Percentiles rank a stretch among this genome's conserved stretches.
These are phyloP conservation scores for Dictyostelium purpureum DNA, from an alignment of 78 protist genomes.

Conservation along the genomic window DNA sequence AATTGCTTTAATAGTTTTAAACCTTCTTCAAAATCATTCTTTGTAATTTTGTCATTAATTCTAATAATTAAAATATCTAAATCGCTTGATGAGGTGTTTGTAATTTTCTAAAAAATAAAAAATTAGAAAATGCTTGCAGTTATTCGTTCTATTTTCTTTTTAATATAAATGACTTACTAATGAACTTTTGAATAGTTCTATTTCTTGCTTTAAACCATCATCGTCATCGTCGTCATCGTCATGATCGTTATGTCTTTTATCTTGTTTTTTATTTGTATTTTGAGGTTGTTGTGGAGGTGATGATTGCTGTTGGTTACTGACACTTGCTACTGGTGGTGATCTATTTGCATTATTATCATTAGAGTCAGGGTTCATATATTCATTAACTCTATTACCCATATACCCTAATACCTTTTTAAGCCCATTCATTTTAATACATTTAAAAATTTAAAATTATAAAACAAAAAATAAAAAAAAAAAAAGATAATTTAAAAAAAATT, in stretches of 20 bases:
- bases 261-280: neutral
- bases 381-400: neutral
- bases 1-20: conserved; percentile 38
- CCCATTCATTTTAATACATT: neutral
- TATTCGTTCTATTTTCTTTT: neutral
- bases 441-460: too few relatives aligned
- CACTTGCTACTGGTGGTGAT: neutral
- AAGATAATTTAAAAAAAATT: too few relatives aligned
- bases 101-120: conserved; percentile 7
- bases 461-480: too few relatives aligned
- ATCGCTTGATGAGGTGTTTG: conserved; percentile 25
- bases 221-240: conserved; percentile 7
- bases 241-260: neutral
- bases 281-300: conserved; percentile 2
- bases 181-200: conserved; percentile 13
- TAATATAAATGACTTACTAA: neutral
- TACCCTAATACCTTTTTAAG: neutral
- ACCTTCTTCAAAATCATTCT: conserved; percentile 35
- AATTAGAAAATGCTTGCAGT: neutral
- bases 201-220: conserved; percentile 8
- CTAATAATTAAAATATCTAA: conserved; percentile 43
- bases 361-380: neutral
- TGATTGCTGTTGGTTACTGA: neutral
- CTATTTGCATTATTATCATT: neutral
- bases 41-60: conserved; percentile 35